Evolutionary conservation across 2,329 filamentous ascomycete species (phyloP).

Genomic region (Boeremia exigua): DNA sequence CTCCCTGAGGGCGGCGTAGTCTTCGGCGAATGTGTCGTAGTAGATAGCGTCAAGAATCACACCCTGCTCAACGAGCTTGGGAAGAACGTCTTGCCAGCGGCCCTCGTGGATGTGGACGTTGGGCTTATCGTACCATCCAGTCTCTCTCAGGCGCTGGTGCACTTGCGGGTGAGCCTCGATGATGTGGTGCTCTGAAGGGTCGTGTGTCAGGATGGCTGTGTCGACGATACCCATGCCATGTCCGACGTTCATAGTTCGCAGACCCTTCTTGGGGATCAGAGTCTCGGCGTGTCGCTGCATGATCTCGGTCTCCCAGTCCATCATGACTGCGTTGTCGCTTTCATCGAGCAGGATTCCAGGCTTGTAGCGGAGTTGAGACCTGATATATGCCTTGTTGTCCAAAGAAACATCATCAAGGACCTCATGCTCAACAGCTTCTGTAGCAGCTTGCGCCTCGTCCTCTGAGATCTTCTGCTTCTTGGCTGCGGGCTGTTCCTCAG

Average conservation of each 20-base stretch:
- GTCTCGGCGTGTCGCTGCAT: slow-evolving; percentile 79
- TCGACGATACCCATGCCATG: slow-evolving; percentile 94
- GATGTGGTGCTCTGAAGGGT: slow-evolving; percentile 77
- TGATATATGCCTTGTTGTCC: slow-evolving; percentile 51
- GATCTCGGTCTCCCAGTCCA: slow-evolving; percentile 88
- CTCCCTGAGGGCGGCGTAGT: slow-evolving; percentile 46
- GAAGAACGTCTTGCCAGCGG: slow-evolving; percentile 81
- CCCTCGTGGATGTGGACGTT: slow-evolving; percentile 70
- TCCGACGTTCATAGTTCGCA: slow-evolving; percentile 81
- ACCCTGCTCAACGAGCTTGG: slow-evolving; percentile 69
- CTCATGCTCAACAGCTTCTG: slow-evolving; percentile 31
- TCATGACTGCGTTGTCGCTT: slow-evolving; percentile 86
- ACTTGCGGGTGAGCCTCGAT: slow-evolving; percentile 85
- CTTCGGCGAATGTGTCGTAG: slow-evolving; percentile 49
- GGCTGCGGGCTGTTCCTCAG: slow-evolving; percentile 35
- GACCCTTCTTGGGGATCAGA: slow-evolving; percentile 65
- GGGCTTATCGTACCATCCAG: slow-evolving; percentile 70
- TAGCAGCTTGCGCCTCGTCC: slow-evolving; percentile 34
- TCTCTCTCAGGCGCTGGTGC: slow-evolving; percentile 68
- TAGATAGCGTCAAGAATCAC: slow-evolving; percentile 75
- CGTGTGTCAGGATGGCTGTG: slow-evolving; percentile 71
- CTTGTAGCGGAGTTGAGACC: slow-evolving; percentile 42
- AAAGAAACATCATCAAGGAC: slow-evolving; percentile 43
- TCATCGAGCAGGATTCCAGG: slow-evolving; percentile 67
- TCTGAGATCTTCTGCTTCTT: slow-evolving; percentile 44